These are phyloP conservation scores for Acer negundo DNA, from an alignment of 345 rosid species.

Conservation along the genomic window DNA sequence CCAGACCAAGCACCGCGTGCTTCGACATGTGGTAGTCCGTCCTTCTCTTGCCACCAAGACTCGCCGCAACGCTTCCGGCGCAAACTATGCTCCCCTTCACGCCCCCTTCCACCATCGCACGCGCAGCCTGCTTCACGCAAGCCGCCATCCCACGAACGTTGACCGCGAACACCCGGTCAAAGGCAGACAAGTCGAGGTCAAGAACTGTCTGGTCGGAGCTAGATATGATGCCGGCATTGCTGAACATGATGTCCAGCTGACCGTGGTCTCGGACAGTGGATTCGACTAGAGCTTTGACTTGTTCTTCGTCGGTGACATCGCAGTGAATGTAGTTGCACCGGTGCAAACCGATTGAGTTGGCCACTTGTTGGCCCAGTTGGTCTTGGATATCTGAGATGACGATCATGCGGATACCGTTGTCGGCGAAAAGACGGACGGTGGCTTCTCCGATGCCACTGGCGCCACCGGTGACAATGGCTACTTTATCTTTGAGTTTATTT, in stretches of 20 bases:
- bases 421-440: constrained; percentile 18
- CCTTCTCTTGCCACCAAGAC: neutral
- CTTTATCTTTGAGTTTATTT: constrained; percentile 15
- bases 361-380: constrained; percentile 26
- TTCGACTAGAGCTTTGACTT: constrained; percentile 37
- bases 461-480: constrained; percentile 19
- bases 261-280: constrained; percentile 27
- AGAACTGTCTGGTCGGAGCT: constrained; percentile 30
- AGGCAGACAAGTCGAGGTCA: constrained; percentile 22
- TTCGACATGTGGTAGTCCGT: constrained; percentile 43
- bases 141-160: constrained; percentile 36
- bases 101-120: constrained; percentile 37
- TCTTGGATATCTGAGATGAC: constrained; percentile 43
- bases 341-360: constrained; percentile 26
- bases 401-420: constrained; percentile 27
- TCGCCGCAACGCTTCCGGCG: constrained; percentile 33
- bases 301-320: constrained; percentile 37
- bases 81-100: constrained; percentile 44
- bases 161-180: constrained; percentile 26
- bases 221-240: constrained; percentile 36
- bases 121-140: constrained; percentile 38
- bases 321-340: constrained; percentile 31
- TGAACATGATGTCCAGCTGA: constrained; percentile 38
- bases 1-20: constrained; percentile 43
- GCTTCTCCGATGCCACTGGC: constrained; percentile 23